Base-by-base conservation (phyloP, 2,329 filamentous ascomycete genomes). In the Blumeriella jaapii region DNA sequence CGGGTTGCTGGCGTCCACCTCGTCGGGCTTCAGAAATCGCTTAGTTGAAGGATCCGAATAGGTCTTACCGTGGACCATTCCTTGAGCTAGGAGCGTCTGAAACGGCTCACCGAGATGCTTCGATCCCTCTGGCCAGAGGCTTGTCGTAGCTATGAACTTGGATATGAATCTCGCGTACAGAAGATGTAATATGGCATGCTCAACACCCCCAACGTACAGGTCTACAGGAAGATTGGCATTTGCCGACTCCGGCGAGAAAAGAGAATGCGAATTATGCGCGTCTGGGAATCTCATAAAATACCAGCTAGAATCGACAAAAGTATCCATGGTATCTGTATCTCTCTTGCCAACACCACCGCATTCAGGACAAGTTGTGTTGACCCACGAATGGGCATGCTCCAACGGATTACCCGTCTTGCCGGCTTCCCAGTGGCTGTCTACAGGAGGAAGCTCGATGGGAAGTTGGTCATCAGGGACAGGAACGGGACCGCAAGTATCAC, bases 301-400 rank as follows among this genome's bases (percentile, higher is more conserved):
- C 86, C 86, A 94, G 35, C 85, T 93, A 2, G 85, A 93, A 59
- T 93, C 86, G 41, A 94, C 86, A 59, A 94, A 94, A 0, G 86
- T 94, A 57, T 94, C 86, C 86, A 94, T 93, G 2, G 86, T 94
- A 55, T 94, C 86, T 0, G 86, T 93, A 46, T 94, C 86, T 44
- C 86, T 71, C 54, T 75, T 80, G 5, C 83, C 86, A 15, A 73
- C 60, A 1, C 70, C 67, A 11, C 69, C 62, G 50, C 86, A 94
- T 47, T 71, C 71, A 4, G 86, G 86, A 53, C 86, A 94, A 2
- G 65, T 57, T 0, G 77, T 82, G 48, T 86, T 74, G 29, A 84
- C 66, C 76, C 84, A 94, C 6, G 79, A 73, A 9, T 74, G 61
- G 2, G 77, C 74, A 13, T 71, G 68, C 45, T 82, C 81, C 12